Evolutionary conservation across 1,284 basidiomycete species (phyloP).

Genomic region (Hypsizygus ulmarius): DNA sequence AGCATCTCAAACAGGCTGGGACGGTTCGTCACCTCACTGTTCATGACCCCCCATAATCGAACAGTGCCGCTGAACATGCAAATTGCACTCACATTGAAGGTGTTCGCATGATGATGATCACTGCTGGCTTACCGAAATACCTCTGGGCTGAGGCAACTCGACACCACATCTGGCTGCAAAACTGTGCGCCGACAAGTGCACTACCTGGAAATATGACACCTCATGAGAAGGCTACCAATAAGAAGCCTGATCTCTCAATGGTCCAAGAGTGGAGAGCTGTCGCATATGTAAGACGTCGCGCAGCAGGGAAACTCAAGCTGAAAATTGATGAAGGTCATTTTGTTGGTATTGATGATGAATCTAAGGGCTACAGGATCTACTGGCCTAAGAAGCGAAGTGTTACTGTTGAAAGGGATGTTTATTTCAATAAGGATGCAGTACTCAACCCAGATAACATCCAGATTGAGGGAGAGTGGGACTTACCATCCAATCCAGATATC

Average conservation of each 20-base stretch:
- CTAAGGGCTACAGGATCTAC: slow-evolving; percentile 33
- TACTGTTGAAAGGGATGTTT: slow-evolving; percentile 33
- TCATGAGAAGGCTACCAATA: slow-evolving; percentile 22
- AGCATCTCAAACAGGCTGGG: slow-evolving; percentile 25
- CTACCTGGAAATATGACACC: slow-evolving; percentile 27
- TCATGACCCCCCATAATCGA: slow-evolving; percentile 35
- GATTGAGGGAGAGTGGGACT: slow-evolving; percentile 28
- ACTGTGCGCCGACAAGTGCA: slow-evolving; percentile 28
- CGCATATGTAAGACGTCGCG: slow-evolving; percentile 22
- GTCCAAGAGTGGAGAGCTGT: slow-evolving; percentile 23
- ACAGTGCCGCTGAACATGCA: slow-evolving; percentile 32
- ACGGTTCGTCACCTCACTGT: slow-evolving; percentile 29
- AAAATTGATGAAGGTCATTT: slow-evolving; percentile 26
- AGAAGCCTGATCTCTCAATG: slow-evolving; percentile 27
- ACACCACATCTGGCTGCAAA: slow-evolving; percentile 30
- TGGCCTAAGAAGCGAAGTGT: slow-evolving; percentile 30
- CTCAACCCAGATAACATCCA: slow-evolving; percentile 14
- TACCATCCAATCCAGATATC: slow-evolving; percentile 2
- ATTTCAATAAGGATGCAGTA: slow-evolving; percentile 21
- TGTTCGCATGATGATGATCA: slow-evolving; percentile 24
- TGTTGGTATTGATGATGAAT: slow-evolving; percentile 29
- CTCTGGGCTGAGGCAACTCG: slow-evolving; percentile 33
- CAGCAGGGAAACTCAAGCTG: slow-evolving; percentile 28
- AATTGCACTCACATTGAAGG: slow-evolving; percentile 30
- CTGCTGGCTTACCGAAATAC: slow-evolving; percentile 23